Conservation (phyloP, 305 asterid genomes). For the Plantago lanceolata region DNA sequence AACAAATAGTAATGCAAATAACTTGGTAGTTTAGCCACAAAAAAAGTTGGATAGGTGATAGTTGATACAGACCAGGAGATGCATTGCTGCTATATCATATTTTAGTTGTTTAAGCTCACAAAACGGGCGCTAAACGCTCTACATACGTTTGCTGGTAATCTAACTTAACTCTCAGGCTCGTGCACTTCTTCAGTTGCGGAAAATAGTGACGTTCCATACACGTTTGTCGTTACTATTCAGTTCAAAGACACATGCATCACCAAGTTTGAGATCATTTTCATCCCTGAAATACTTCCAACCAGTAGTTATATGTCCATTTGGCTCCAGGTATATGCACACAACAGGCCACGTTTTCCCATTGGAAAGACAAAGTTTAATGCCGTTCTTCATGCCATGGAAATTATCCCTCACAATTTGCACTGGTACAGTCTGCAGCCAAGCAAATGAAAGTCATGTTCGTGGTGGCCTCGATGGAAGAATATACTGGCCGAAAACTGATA, state of each 20-base stretch:
- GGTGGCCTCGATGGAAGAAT: neutral
- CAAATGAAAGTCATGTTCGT: neutral
- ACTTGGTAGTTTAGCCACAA: no score
- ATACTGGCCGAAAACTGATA: no score
- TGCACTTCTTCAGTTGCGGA: neutral
- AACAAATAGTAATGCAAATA: no score
- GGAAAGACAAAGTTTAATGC: neutral
- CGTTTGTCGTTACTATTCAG: neutral
- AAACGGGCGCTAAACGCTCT: neutral
- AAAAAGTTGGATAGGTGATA: no score
- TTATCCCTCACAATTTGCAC: neutral
- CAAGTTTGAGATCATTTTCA: neutral
- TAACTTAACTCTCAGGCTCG: neutral
- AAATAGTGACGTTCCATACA: neutral
- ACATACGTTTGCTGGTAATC: neutral
- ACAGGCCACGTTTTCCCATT: neutral
- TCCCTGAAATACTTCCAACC: neutral
- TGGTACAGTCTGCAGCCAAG: neutral
- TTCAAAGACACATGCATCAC: slow-evolving; percentile 3
- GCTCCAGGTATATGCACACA: neutral
- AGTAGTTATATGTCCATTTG: no score
- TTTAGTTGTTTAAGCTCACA: no score
- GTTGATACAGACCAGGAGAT: no score
- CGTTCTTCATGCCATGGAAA: neutral
- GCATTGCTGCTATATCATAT: no score